phyloP scores from a whole-genome alignment of 1,139 yeast genomes.

The Yamadazyma trypodendri region DNA sequence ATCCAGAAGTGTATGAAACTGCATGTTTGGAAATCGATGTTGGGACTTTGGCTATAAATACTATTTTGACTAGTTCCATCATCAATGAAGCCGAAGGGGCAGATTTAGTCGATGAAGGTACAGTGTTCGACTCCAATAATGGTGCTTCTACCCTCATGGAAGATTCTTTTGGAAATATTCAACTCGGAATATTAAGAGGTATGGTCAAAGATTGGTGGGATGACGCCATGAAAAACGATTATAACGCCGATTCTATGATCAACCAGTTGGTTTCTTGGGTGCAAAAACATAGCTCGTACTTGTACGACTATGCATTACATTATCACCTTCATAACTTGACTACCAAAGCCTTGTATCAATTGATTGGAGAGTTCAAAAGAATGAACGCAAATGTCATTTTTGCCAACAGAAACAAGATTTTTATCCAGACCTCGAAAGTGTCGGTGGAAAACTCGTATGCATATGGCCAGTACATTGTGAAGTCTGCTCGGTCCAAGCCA shows the following conservation, averaged over 20 bases:
- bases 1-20: constrained; percentile 76
- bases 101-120: constrained; percentile 61
- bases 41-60: constrained; percentile 78
- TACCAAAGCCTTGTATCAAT: constrained; percentile 77
- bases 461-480: constrained; percentile 82
- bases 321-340: constrained; percentile 88
- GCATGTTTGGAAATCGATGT: constrained; percentile 80
- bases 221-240: constrained; percentile 67
- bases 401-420: constrained; percentile 76
- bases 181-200: constrained; percentile 65
- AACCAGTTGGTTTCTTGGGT: constrained; percentile 88
- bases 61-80: constrained; percentile 79
- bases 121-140: constrained; percentile 39
- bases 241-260: constrained; percentile 82
- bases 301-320: constrained; percentile 78
- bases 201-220: constrained; percentile 95
- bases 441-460: constrained; percentile 90
- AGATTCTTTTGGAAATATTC: constrained; percentile 78
- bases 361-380: constrained; percentile 74
- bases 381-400: constrained; percentile 77
- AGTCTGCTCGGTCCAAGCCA: constrained; percentile 78
- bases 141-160: constrained; percentile 61
- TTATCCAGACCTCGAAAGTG: constrained; percentile 68
- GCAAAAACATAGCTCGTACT: constrained; percentile 65
- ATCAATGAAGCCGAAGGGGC: constrained; percentile 91